phyloP scores from a whole-genome alignment of 75 land plant species.

The Larix kaempferi region DNA sequence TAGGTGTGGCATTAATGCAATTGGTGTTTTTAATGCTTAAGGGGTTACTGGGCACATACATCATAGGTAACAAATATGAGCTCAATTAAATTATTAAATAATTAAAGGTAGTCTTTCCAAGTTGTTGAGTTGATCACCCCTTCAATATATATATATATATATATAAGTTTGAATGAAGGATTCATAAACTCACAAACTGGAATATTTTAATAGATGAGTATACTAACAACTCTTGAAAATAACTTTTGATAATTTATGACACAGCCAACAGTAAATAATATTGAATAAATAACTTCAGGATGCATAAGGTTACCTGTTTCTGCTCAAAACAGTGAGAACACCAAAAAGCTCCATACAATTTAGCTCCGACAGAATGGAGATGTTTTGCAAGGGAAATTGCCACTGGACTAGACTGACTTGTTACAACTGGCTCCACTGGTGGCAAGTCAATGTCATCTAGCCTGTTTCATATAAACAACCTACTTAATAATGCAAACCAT shows the following conservation, averaged over 20 bases:
- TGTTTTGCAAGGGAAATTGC: conserved; percentile 80
- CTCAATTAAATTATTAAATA: not conserved
- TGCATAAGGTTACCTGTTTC: conserved; percentile 62
- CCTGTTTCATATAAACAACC: conserved; percentile 27
- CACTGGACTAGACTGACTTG: conserved; percentile 58
- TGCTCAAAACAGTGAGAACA: conserved; percentile 95
- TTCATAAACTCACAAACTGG: not conserved
- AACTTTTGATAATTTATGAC: not conserved
- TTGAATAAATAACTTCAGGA: not conserved
- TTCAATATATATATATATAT: not conserved
- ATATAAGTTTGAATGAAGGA: not conserved
- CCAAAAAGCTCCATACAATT: conserved; percentile 98
- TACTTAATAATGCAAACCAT: not conserved
- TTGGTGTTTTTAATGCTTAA: too few relatives aligned
- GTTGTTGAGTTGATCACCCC: not conserved
- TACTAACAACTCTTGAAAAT: not conserved
- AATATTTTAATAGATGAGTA: not conserved
- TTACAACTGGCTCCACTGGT: conserved; percentile 61
- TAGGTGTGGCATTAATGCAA: too few relatives aligned
- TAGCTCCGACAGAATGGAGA: conserved; percentile 75
- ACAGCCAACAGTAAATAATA: not conserved
- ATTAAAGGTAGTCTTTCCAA: not conserved
- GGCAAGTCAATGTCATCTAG: conserved; percentile 56
- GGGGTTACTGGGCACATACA: not conserved
- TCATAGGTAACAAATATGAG: not conserved